Evolutionary conservation across 805 yeast genomes (phyloP), one percentile per base, ranked within the genome.

Genomic region (Candida maesae): DNA sequence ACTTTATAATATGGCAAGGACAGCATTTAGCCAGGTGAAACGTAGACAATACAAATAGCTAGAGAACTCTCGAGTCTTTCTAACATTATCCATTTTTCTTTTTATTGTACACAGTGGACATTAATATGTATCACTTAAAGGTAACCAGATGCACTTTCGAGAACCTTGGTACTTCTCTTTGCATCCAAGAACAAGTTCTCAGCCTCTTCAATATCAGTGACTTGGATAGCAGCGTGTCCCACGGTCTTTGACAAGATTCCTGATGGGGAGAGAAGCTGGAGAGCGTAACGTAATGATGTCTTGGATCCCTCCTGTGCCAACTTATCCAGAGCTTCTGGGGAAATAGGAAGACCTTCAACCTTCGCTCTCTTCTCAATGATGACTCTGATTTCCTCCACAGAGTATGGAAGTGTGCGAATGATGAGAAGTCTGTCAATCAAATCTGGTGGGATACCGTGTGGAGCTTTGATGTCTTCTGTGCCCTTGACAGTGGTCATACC

Each of bases 361-460:
- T 70, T 67, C 12, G 95, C 79, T 59, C 99, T 76, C 62, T 89
- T 87, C 46, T 80, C 81, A 48, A 93, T 78, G 55, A 93, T 93
- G 19, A 81, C 73, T 38, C 77, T 73, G 46, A 91, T 85, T 64
- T 93, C 99, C 24, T 81, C 89, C 46, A 74, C 79, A 45, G 73
- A 72, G 70, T 93, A 93, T n/a, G 95, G 89, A 47, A 86, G 71
- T 5, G 99, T 93, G 64, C 95, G 81, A 35, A 93, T 89, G 57
- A 93, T 93, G 53, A 93, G 78, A 49, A 91, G 70, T 52, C 99
- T 73, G 66, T 93, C 99, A 46, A 90, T 72, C 60, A 93, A 74
- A 68, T 93, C 99, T 11, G 95, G 84, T 23, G 99, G 99, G 49
- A 91, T 79, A 28, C 99, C 99, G 61, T 93, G 99, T 33, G 99